Base-by-base conservation (phyloP, 2,329 filamentous ascomycete species). In the Trichophyton benhamiae region DNA sequence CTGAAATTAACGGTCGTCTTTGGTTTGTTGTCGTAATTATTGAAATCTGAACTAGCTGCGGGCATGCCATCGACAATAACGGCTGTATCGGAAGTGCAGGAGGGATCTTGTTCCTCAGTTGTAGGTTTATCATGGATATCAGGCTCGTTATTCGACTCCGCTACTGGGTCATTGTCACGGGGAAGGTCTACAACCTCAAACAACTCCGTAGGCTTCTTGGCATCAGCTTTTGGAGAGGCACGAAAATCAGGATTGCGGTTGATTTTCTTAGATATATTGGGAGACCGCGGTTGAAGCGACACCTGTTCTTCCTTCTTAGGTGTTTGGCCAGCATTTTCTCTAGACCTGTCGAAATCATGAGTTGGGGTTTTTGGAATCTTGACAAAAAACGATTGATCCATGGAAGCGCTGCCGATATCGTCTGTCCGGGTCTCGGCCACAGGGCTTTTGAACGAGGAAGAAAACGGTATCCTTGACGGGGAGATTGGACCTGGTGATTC, bases 221-320 rank as follows among this genome's bases (percentile, higher is more conserved):
- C 17, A 5, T 55, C 52, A 2, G 27, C 11, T n/a, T 38, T n/a
- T 30, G 52, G n/a, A 15, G 15, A 9, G 25, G 15, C 25, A 9
- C 27, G 27, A n/a, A 27, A 55, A 13, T 55, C 52, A 20, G 15
- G 8, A 36, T 27, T 17, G 52, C 52, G 52, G 27, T 55, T 55
- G n/a, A 36, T 36, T 55, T 55, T 55, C n/a, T 55, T 55, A n/a
- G 52, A 55, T 55, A 55, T 55, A 55, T 55, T 55, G 8, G 52
- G 52, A 8, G 52, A 55, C n/a, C 52, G 30, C 13, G 25, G 27
- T n/a, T 55, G 22, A 6, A 44, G 41, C 15, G 52, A 8, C 13
- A 11, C 25, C 33, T 20, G 30, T 1, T 55, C 52, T 9, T 8
- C 52, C n/a, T 55, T 55, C 9, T 55, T 55, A 17, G 52, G 52